Conservation (phyloP, 345 rosid species). For the Viola odorata region DNA sequence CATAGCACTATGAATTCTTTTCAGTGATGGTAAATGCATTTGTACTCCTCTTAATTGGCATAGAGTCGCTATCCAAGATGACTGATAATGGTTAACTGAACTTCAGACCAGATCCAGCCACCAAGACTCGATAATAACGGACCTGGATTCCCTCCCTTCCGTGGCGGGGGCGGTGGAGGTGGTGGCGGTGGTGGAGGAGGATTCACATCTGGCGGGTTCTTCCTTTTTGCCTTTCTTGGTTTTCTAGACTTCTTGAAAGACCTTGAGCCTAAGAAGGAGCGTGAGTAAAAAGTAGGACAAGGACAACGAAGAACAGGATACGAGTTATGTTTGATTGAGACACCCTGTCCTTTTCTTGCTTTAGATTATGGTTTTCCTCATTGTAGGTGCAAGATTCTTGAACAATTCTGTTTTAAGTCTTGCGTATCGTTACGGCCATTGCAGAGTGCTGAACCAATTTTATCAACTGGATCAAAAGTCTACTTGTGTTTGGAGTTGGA, state of each 20-base stretch:
- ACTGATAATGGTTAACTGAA: slow-evolving; percentile 2
- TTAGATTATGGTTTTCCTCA: too few species aligned
- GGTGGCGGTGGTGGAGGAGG: slow-evolving; percentile 98
- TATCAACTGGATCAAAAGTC: too few species aligned
- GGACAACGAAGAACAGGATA: background rate
- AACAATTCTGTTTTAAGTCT: too few species aligned
- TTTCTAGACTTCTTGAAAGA: slow-evolving; percentile 82
- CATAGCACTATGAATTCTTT: too few species aligned
- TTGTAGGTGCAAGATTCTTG: too few species aligned
- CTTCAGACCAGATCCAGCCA: slow-evolving; percentile 23
- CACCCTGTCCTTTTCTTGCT: too few species aligned
- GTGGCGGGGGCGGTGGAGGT: slow-evolving; percentile 77
- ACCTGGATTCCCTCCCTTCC: slow-evolving; percentile 67
- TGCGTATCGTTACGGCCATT: too few species aligned
- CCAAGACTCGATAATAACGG: slow-evolving; percentile 81
- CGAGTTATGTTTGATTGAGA: too few species aligned
- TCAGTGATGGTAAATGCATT: too few species aligned
- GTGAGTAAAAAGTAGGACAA: slow-evolving; percentile 39
- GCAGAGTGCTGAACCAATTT: too few species aligned
- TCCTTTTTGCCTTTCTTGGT: slow-evolving; percentile 81
- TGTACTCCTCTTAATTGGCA: too few species aligned
- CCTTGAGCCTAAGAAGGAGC: slow-evolving; percentile 55
- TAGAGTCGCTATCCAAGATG: background rate
- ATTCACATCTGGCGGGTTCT: slow-evolving; percentile 83
- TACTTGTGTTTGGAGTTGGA: too few species aligned